Conservation (phyloP, 1,139 yeast species). For the Saccharomycopsis hybrid region DNA sequence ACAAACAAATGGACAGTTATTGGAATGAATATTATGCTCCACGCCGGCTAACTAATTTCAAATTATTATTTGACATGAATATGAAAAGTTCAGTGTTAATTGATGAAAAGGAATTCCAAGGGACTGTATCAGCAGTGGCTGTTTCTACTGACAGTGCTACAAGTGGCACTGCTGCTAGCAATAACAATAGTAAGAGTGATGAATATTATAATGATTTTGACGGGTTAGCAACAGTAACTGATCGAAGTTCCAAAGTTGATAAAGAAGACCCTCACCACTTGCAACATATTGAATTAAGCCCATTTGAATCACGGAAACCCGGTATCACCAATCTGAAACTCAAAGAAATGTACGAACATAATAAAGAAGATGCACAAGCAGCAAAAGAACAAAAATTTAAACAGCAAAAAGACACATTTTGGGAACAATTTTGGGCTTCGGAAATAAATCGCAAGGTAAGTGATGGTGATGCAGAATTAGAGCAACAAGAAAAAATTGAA, state of each 20-base stretch:
- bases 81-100: slow-evolving; percentile 39
- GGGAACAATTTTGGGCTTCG: no score
- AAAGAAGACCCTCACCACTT: no score
- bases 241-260: no score
- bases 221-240: no score
- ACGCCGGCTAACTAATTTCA: slow-evolving; percentile 50
- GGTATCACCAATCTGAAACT: slow-evolving; percentile 14
- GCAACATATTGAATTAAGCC: slow-evolving; percentile 5
- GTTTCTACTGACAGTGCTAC: background rate
- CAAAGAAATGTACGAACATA: slow-evolving; percentile 6
- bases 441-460: no score
- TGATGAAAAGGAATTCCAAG: slow-evolving; percentile 8
- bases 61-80: slow-evolving; percentile 57
- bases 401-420: no score
- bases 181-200: no score
- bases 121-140: slow-evolving; percentile 8
- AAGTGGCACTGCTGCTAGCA: background rate
- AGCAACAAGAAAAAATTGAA: no score
- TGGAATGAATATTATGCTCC: slow-evolving; percentile 69
- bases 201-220: no score
- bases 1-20: slow-evolving; percentile 56
- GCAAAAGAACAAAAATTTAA: no score
- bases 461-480: no score
- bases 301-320: slow-evolving; percentile 17
- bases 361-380: no score